These are phyloP conservation scores for Eucalyptus decipiens DNA, from an alignment of 345 rosid genomes.

Conservation along the genomic window DNA sequence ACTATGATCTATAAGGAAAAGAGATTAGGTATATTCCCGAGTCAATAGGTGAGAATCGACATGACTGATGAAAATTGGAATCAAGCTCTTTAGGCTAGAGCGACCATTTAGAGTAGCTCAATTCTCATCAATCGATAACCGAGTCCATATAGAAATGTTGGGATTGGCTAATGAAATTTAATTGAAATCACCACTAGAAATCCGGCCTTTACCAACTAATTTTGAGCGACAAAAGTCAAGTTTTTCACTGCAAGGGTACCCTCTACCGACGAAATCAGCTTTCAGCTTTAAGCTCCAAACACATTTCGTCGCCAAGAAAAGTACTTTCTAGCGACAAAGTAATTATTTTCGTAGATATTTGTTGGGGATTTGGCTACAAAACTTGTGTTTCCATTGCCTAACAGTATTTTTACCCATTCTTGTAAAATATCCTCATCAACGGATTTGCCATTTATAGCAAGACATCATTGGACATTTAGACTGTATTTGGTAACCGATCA, in stretches of 20 bases:
- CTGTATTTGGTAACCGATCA: too few species aligned
- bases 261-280: neutral
- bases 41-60: neutral
- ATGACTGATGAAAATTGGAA: neutral
- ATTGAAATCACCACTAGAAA: neutral
- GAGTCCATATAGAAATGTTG: neutral
- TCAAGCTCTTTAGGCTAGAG: neutral
- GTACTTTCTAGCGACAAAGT: neutral
- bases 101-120: neutral
- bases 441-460: too few species aligned
- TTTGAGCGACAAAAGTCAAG: neutral
- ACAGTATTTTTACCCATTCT: neutral
- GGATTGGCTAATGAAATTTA: neutral
- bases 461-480: neutral
- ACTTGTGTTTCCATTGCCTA: neutral
- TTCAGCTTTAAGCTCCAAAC: neutral
- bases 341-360: too few species aligned
- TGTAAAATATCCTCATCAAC: neutral
- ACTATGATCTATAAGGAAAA: neutral
- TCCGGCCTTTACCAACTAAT: neutral
- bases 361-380: neutral
- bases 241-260: neutral
- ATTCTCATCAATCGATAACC: too few species aligned
- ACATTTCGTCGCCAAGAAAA: neutral
- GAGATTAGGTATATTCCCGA: neutral